A percentile compares a stretch with the other conserved stretches of the same genome.
phyloP scores from a whole-genome alignment of 805 yeast species.

The Saccharomycopsis sp. region DNA sequence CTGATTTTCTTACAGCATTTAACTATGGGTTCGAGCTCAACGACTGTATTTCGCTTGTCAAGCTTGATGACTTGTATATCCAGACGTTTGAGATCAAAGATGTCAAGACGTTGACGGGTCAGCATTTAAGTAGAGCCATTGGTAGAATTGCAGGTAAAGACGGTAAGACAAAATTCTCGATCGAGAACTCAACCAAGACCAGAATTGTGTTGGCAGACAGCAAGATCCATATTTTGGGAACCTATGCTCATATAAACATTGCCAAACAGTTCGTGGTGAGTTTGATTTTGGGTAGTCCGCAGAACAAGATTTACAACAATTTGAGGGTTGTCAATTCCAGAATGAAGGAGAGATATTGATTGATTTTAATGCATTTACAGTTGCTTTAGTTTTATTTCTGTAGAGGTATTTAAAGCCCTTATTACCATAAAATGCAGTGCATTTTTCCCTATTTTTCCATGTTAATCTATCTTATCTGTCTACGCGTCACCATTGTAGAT shows the following conservation, averaged over 20 bases:
- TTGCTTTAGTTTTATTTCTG: neutral
- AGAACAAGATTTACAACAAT: conserved; percentile 97
- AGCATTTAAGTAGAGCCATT: conserved; percentile 95
- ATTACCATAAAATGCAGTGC: no score
- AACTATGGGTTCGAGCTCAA: conserved; percentile 95
- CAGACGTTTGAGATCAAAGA: conserved; percentile 97
- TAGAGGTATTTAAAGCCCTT: no score
- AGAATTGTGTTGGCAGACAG: conserved; percentile 96
- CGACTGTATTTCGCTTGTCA: conserved; percentile 89
- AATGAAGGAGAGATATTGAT: conserved; percentile 86
- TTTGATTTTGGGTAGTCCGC: conserved; percentile 94
- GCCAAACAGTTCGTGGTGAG: conserved; percentile 97
- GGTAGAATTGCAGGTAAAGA: conserved; percentile 99
- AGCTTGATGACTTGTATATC: conserved; percentile 92
- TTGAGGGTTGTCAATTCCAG: conserved; percentile 94
- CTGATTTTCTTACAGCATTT: conserved; percentile 93
- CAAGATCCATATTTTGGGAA: conserved; percentile 94
- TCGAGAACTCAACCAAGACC: conserved; percentile 97
- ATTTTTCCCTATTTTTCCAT: no score
- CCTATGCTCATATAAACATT: conserved; percentile 93
- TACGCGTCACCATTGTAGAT: no score
- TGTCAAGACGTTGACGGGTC: conserved; percentile 91
- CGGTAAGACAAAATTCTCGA: conserved; percentile 97
- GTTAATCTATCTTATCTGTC: no score
- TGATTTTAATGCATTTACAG: neutral